phyloP scores from a whole-genome alignment of 2,329 filamentous ascomycete genomes.

The Paecilomyces sp. region DNA sequence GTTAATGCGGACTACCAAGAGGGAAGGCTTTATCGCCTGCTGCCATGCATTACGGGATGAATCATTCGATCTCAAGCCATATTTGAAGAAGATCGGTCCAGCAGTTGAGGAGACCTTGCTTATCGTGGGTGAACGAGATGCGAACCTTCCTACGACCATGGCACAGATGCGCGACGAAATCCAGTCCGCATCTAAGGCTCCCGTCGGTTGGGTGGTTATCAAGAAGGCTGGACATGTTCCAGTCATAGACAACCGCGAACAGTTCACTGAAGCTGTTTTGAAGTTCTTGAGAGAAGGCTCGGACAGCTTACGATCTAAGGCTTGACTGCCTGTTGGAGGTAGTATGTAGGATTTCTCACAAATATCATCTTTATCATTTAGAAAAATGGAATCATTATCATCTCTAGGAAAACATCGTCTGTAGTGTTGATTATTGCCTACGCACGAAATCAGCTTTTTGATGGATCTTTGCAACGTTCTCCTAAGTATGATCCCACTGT shows the following conservation, averaged over 20 bases:
- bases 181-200: conserved; percentile 20
- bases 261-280: conserved; percentile 21
- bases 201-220: conserved; percentile 28
- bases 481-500: neutral
- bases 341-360: neutral
- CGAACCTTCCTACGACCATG: conserved; percentile 35
- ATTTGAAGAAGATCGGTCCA: conserved; percentile 21
- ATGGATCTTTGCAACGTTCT: neutral
- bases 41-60: conserved; percentile 30
- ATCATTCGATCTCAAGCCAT: conserved; percentile 34
- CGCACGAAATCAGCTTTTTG: neutral
- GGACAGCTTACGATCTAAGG: neutral
- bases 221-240: conserved; percentile 32
- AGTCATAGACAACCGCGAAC: conserved; percentile 31
- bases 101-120: conserved; percentile 30
- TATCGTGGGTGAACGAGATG: conserved; percentile 37
- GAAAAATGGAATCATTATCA: neutral
- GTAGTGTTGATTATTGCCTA: neutral
- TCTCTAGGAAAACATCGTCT: neutral
- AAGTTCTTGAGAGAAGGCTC: neutral
- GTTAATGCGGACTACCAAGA: conserved; percentile 30
- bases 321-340: neutral
- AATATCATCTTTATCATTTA: neutral
- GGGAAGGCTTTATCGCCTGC: conserved; percentile 39
- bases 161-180: conserved; percentile 29